phyloP scores from a whole-genome alignment of 1,284 basidiomycete genomes.

The Pterula multifida region DNA sequence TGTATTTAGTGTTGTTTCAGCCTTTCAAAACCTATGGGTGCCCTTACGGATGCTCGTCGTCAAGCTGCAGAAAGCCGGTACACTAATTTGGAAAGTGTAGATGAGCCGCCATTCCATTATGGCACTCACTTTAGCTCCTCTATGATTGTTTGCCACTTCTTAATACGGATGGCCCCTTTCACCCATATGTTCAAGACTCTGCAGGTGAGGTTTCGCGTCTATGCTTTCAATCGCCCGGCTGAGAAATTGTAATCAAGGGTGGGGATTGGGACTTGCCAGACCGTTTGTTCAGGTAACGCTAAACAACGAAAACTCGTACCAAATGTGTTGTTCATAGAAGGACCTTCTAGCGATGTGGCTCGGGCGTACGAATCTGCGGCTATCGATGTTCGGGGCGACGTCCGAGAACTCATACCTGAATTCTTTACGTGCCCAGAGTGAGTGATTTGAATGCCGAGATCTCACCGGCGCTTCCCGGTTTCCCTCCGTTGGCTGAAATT shows the following conservation, averaged over 20 bases:
- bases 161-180: constrained; percentile 85
- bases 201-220: constrained; percentile 24
- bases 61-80: constrained; percentile 72
- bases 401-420: constrained; percentile 89
- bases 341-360: constrained; percentile 44
- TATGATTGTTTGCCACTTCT: constrained; percentile 92
- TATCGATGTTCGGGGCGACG: constrained; percentile 81
- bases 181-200: constrained; percentile 88
- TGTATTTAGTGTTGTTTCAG: constrained; percentile 20
- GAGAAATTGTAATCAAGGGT: constrained; percentile 31
- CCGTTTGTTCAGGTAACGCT: constrained; percentile 75
- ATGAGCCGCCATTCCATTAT: constrained; percentile 83
- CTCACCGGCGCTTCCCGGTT: background rate
- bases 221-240: background rate
- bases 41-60: constrained; percentile 61
- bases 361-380: constrained; percentile 82
- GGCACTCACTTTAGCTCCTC: constrained; percentile 95
- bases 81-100: constrained; percentile 67
- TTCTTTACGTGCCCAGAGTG: constrained; percentile 78
- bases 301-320: constrained; percentile 10
- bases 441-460: constrained; percentile 11
- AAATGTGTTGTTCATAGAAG: background rate
- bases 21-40: constrained; percentile 86
- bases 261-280: constrained; percentile 97
- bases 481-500: background rate